Conservation (phyloP, 306 rosid genomes). For the Inga oerstediana region DNA sequence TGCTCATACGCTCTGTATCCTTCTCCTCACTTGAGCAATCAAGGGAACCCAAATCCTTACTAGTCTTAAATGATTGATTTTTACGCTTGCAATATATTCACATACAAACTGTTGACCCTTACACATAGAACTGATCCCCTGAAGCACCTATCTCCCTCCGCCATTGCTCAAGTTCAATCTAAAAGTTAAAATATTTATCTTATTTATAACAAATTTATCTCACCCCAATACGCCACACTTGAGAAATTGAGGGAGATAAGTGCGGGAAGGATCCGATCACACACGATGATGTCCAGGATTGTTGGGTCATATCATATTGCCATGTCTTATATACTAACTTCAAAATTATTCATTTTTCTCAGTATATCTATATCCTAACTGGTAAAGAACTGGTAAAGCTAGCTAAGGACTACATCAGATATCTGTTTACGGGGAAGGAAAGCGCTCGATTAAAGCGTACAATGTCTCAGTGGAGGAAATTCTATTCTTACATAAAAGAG, state of each 20-base stretch:
- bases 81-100: slow-evolving; percentile 20
- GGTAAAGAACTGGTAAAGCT: slow-evolving; percentile 73
- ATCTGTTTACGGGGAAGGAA: slow-evolving; percentile 52
- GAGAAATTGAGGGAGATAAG: not conserved
- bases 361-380: slow-evolving; percentile 69
- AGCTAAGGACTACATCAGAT: slow-evolving; percentile 67
- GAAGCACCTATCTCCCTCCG: not conserved
- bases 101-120: not conserved
- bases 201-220: not conserved
- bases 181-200: not conserved
- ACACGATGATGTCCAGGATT: not conserved
- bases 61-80: not conserved
- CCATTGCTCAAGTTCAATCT: not conserved
- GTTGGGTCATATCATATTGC: not conserved
- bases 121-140: not conserved
- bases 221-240: not conserved
- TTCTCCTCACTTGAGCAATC: not conserved
- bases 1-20: not conserved
- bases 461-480: slow-evolving; percentile 47
- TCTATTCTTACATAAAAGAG: slow-evolving; percentile 36
- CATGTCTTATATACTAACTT: slow-evolving; percentile 24
- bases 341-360: slow-evolving; percentile 25
- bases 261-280: not conserved
- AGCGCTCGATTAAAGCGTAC: slow-evolving; percentile 69
- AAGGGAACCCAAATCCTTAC: not conserved